Percentiles rank a stretch among this genome's conserved stretches.
Evolutionary conservation across 176 grass and related monocot species (phyloP).

Genomic region (Musa beccarii): DNA sequence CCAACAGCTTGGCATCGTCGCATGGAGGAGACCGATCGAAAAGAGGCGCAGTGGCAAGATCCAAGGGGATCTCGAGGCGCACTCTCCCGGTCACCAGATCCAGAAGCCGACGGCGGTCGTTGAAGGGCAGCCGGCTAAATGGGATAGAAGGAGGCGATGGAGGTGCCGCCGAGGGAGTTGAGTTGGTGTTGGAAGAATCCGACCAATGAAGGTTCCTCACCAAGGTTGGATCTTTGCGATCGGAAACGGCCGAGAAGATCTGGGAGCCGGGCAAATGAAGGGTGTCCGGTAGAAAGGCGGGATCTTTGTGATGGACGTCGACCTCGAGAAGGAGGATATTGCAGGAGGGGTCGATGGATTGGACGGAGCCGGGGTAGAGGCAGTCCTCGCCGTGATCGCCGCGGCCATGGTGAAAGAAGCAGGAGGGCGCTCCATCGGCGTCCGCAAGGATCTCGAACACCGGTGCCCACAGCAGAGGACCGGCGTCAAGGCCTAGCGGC

Average conservation of each 20-base stretch:
- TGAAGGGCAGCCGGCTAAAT: conserved; percentile 30
- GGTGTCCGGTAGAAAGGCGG: not conserved
- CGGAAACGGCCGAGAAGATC: conserved; percentile 30
- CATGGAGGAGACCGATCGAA: conserved; percentile 34
- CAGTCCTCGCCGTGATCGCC: conserved; percentile 7
- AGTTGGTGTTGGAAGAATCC: conserved; percentile 18
- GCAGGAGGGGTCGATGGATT: conserved; percentile 32
- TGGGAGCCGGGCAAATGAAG: not conserved
- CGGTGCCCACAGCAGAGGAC: conserved; percentile 57
- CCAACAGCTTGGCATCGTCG: conserved; percentile 40
- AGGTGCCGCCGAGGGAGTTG: conserved; percentile 24
- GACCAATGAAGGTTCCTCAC: not conserved
- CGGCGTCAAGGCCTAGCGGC: conserved; percentile 6
- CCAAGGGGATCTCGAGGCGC: conserved; percentile 38
- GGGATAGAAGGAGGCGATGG: conserved; percentile 7
- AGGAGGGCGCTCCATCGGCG: conserved; percentile 30
- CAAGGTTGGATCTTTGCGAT: conserved; percentile 3
- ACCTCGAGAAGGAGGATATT: conserved; percentile 72
- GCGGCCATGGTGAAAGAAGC: conserved; percentile 69
- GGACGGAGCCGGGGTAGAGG: conserved; percentile 45
- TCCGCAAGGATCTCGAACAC: conserved; percentile 82
- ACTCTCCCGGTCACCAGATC: conserved; percentile 23
- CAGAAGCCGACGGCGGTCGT: conserved; percentile 35
- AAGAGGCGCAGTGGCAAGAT: conserved; percentile 45
- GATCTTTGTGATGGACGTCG: not conserved